Evolutionary conservation across 2,329 filamentous ascomycete species (phyloP).

Genomic region (Colletotrichum sidae): DNA sequence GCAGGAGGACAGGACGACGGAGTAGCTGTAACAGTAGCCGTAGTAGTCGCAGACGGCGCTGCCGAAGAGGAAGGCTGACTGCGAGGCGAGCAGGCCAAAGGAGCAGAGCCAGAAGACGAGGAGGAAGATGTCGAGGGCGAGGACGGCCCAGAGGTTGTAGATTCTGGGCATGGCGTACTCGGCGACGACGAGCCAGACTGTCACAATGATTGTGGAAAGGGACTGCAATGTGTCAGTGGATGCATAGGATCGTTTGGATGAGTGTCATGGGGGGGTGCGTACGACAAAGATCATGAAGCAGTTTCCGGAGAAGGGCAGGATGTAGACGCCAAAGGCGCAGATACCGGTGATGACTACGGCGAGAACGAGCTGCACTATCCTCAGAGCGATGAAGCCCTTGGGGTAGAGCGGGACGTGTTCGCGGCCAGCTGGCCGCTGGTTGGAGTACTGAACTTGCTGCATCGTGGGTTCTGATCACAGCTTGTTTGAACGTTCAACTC

Average conservation of each 20-base stretch:
- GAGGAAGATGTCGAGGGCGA: constrained; percentile 63
- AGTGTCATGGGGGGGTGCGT: constrained; percentile 40
- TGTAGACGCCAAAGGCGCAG: constrained; percentile 54
- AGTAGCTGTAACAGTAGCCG: constrained; percentile 42
- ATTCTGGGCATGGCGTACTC: constrained; percentile 51
- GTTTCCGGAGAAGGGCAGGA: constrained; percentile 50
- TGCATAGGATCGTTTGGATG: constrained; percentile 4
- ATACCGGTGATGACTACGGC: constrained; percentile 60
- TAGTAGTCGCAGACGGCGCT: constrained; percentile 34
- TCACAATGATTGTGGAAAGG: constrained; percentile 57
- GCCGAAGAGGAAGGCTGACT: constrained; percentile 4
- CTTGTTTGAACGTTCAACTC: neutral
- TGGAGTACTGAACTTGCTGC: constrained; percentile 42
- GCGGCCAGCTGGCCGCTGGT: constrained; percentile 48
- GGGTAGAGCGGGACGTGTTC: constrained; percentile 62
- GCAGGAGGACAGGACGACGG: constrained; percentile 41
- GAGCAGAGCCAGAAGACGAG: constrained; percentile 64
- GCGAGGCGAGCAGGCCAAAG: constrained; percentile 54
- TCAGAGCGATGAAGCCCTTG: constrained; percentile 54
- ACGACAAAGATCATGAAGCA: constrained; percentile 54
- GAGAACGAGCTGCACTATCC: constrained; percentile 59
- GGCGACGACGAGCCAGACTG: constrained; percentile 60
- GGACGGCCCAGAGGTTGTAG: constrained; percentile 65
- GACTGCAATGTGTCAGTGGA: constrained; percentile 43
- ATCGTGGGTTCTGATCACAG: neutral